Evolutionary conservation across 305 asterid species (phyloP).

Genomic region (Petunia hybrid): DNA sequence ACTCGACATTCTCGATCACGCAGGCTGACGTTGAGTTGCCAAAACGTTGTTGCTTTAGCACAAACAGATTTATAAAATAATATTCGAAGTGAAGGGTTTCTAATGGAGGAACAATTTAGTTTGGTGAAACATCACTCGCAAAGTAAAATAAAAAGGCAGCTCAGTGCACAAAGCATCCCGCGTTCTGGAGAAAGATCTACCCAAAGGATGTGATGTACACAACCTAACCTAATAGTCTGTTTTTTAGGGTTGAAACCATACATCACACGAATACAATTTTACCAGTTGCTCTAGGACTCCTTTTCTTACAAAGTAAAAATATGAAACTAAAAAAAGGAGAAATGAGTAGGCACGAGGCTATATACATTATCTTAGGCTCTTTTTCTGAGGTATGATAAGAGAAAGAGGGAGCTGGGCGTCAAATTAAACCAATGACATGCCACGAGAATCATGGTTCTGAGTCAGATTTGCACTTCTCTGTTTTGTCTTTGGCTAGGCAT

Average conservation of each 20-base stretch:
- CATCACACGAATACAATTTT: too few species aligned
- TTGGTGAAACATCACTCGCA: constrained; percentile 8
- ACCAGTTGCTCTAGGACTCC: too few species aligned
- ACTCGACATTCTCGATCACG: not conserved
- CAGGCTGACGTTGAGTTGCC: not conserved
- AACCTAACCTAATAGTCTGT: too few species aligned
- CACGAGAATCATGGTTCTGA: constrained; percentile 5
- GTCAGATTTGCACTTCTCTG: constrained; percentile 11
- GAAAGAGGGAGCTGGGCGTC: too few species aligned
- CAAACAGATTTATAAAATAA: constrained; percentile 20
- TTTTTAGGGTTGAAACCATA: too few species aligned
- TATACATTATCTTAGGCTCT: not conserved
- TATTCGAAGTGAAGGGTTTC: constrained; percentile 29
- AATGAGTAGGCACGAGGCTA: not conserved
- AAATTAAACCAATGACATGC: not conserved
- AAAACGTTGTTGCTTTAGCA: not conserved
- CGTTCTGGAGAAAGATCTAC: too few species aligned
- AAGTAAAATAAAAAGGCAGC: not conserved
- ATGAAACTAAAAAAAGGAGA: not conserved
- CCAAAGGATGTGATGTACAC: too few species aligned
- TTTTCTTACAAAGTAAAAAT: too few species aligned
- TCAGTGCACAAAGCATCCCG: too few species aligned
- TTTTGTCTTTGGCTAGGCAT: not conserved
- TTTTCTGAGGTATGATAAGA: not conserved
- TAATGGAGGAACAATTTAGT: constrained; percentile 13